Evolutionary conservation across 805 yeast species (phyloP).

Genomic region (Starmerella apis): DNA sequence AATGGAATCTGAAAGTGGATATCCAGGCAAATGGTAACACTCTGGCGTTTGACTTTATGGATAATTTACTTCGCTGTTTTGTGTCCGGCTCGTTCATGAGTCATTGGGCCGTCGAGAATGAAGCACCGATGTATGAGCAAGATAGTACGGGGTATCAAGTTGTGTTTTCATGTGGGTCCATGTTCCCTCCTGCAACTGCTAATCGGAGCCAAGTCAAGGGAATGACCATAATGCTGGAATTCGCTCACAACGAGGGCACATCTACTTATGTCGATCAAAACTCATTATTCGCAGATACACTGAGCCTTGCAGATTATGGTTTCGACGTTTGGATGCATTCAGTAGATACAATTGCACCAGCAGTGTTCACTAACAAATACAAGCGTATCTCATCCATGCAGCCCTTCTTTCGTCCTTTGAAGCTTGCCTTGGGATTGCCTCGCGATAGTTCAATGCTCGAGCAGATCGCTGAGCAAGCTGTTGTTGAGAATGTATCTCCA

Average conservation of each 20-base stretch:
- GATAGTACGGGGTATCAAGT: slow-evolving; percentile 7
- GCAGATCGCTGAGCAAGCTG: slow-evolving; percentile 3
- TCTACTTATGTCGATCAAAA: background rate
- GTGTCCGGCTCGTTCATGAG: slow-evolving; percentile 1
- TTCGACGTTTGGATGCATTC: background rate
- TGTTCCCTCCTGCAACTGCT: background rate
- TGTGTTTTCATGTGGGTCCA: slow-evolving; percentile 4
- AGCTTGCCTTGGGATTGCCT: background rate
- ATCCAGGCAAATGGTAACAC: slow-evolving; percentile 7
- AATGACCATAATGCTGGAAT: slow-evolving; percentile 6
- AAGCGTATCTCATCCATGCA: background rate
- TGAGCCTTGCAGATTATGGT: slow-evolving; percentile 10
- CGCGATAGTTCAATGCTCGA: background rate
- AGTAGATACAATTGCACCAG: slow-evolving; percentile 12
- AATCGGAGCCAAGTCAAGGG: slow-evolving; percentile 11
- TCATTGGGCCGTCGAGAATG: background rate
- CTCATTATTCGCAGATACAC: background rate
- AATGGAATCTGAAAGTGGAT: slow-evolving; percentile 12
- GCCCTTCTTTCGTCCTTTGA: slow-evolving; percentile 12
- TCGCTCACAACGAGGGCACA: background rate
- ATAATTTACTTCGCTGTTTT: slow-evolving; percentile 18
- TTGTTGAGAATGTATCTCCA: background rate
- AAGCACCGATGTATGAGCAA: slow-evolving; percentile 12
- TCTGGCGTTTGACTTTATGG: slow-evolving; percentile 15
- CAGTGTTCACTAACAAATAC: slow-evolving; percentile 7